A percentile compares a stretch with the other conserved stretches of the same genome.
Evolutionary conservation across 225 moss, liverwort and hornwort genomes (phyloP).

Genomic region (Sphagnum tenellum): DNA sequence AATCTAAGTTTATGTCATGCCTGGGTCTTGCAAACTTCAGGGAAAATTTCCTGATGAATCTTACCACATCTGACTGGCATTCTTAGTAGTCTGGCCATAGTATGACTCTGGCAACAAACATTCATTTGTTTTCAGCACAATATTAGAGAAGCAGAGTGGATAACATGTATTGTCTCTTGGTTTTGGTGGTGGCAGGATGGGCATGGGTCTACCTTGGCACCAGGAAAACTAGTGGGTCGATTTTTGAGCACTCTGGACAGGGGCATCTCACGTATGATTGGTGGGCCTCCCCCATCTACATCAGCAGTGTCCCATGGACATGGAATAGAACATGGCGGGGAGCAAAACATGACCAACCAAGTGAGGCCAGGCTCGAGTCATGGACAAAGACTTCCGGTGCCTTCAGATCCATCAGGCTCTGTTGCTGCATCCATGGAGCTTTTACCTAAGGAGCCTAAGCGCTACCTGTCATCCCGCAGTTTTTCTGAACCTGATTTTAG

Average conservation of each 20-base stretch:
- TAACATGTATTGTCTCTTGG: too few relatives aligned
- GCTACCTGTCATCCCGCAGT: slow-evolving; percentile 59
- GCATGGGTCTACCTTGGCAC: slow-evolving; percentile 61
- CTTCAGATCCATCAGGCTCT: slow-evolving; percentile 18
- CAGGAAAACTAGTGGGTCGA: slow-evolving; percentile 61
- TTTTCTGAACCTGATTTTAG: slow-evolving; percentile 96
- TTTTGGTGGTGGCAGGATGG: slow-evolving; percentile 53
- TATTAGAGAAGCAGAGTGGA: too few relatives aligned
- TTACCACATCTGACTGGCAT: too few relatives aligned
- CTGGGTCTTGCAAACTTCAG: too few relatives aligned
- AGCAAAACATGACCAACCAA: slow-evolving; percentile 19
- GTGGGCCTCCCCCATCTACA: slow-evolving; percentile 67
- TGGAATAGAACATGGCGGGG: slow-evolving; percentile 20
- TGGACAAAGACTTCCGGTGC: slow-evolving; percentile 36
- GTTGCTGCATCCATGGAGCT: slow-evolving; percentile 54
- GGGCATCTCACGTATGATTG: slow-evolving; percentile 72
- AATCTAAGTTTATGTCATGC: too few relatives aligned
- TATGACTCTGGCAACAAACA: too few relatives aligned
- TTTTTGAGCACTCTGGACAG: slow-evolving; percentile 61
- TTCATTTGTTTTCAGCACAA: too few relatives aligned
- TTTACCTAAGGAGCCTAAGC: slow-evolving; percentile 49
- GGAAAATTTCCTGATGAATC: too few relatives aligned
- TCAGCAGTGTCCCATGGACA: slow-evolving; percentile 15
- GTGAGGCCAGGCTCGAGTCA: slow-evolving; percentile 30
- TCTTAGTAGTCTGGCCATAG: too few relatives aligned